phyloP scores from a whole-genome alignment of 768 basidiomycete genomes.

The Pleurotus citrinopileatus region DNA sequence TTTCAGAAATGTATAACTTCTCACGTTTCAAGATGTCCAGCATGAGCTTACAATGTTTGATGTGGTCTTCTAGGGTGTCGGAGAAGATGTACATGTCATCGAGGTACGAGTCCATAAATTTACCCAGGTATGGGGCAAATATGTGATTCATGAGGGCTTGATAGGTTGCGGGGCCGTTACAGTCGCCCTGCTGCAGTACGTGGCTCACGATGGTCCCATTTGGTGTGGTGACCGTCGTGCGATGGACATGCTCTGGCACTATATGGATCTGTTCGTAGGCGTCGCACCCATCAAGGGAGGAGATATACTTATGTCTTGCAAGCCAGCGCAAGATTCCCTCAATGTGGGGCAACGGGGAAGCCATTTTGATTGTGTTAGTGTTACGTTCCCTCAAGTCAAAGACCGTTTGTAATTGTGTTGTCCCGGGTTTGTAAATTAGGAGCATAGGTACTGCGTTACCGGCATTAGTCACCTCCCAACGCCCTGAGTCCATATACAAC shows the following conservation, averaged over 20 bases:
- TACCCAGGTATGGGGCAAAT: slow-evolving; percentile 25
- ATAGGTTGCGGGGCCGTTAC: slow-evolving; percentile 31
- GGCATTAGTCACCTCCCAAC: slow-evolving; percentile 21
- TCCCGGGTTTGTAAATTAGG: slow-evolving; percentile 24
- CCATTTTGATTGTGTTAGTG: slow-evolving; percentile 32
- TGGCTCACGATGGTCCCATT: slow-evolving; percentile 28
- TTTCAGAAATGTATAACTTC: slow-evolving; percentile 24
- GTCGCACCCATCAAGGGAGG: slow-evolving; percentile 34
- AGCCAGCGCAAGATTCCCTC: slow-evolving; percentile 33
- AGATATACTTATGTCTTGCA: slow-evolving; percentile 23
- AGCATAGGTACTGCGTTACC: slow-evolving; percentile 16
- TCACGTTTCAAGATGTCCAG: slow-evolving; percentile 22
- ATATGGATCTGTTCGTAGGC: slow-evolving; percentile 38
- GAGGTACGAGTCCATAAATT: slow-evolving; percentile 27
- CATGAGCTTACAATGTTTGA: slow-evolving; percentile 22
- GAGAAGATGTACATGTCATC: slow-evolving; percentile 37
- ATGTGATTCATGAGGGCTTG: slow-evolving; percentile 33
- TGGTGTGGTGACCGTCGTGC: slow-evolving; percentile 22
- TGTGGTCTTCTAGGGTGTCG: slow-evolving; percentile 29
- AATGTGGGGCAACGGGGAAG: slow-evolving; percentile 37
- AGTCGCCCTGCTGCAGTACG: slow-evolving; percentile 27
- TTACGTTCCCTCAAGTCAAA: slow-evolving; percentile 34
- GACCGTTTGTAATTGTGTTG: slow-evolving; percentile 28
- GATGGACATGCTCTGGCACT: slow-evolving; percentile 21
- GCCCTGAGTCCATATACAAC: slow-evolving; percentile 18